Conservation (phyloP, 768 basidiomycete genomes). For the Serendipita sp. region DNA sequence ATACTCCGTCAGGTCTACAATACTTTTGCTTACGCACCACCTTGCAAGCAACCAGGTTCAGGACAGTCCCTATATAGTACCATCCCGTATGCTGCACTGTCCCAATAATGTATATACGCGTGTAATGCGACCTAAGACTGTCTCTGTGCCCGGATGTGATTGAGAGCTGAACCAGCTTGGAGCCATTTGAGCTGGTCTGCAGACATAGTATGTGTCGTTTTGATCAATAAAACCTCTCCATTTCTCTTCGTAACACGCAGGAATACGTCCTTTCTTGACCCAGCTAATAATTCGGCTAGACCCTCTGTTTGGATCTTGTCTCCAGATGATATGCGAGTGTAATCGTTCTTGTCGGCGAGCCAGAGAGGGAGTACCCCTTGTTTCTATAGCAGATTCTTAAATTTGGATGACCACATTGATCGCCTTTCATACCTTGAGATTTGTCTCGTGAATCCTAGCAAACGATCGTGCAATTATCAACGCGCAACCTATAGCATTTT, state of each 20-base stretch:
- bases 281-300: conserved; percentile 45
- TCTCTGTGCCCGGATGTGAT: conserved; percentile 56
- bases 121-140: neutral
- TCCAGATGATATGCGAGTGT: conserved; percentile 63
- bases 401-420: neutral
- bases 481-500: conserved; percentile 43
- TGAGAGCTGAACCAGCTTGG: conserved; percentile 73
- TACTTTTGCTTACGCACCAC: too few relatives aligned
- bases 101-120: neutral
- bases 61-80: too few relatives aligned
- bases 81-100: too few relatives aligned
- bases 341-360: conserved; percentile 77
- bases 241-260: conserved; percentile 50
- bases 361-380: conserved; percentile 96
- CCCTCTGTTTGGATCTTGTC: conserved; percentile 74
- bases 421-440: conserved; percentile 55
- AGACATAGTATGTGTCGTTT: conserved; percentile 79
- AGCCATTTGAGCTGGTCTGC: conserved; percentile 85
- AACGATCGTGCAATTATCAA: conserved; percentile 87
- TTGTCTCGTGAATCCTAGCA: conserved; percentile 96
- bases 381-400: conserved; percentile 40
- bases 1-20: too few relatives aligned
- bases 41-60: too few relatives aligned
- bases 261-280: conserved; percentile 21
- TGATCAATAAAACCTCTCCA: conserved; percentile 50